Conservation (phyloP, 1,284 basidiomycete genomes). For the Irpex sp. region DNA sequence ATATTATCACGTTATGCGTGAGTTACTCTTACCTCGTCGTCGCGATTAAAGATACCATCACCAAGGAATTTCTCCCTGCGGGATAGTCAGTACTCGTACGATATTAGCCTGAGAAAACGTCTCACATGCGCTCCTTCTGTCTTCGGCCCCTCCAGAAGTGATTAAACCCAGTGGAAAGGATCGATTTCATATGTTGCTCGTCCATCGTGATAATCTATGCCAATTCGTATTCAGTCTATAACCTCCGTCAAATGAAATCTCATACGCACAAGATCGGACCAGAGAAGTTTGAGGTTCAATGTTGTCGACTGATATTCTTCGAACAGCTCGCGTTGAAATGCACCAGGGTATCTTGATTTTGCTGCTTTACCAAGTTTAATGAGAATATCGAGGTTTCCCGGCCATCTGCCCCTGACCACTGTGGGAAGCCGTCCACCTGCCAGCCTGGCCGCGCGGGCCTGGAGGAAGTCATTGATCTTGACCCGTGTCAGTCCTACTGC, state of each 20-base stretch:
- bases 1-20: constrained; percentile 3
- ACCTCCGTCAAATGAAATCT: not conserved
- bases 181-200: constrained; percentile 61
- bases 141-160: constrained; percentile 60
- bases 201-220: constrained; percentile 68
- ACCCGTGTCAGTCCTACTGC: constrained; percentile 33
- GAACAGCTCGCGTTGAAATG: constrained; percentile 61
- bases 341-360: constrained; percentile 54
- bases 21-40: constrained; percentile 49
- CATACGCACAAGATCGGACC: constrained; percentile 58
- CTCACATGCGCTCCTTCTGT: constrained; percentile 64
- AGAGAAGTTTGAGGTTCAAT: constrained; percentile 61
- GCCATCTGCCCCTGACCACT: constrained; percentile 63
- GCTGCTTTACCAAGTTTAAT: constrained; percentile 50
- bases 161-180: constrained; percentile 63
- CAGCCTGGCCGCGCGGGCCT: constrained; percentile 36
- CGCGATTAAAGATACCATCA: constrained; percentile 70
- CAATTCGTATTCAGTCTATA: constrained; percentile 1
- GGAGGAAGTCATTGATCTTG: constrained; percentile 29
- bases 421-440: constrained; percentile 51
- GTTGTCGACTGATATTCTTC: constrained; percentile 66
- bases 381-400: constrained; percentile 69
- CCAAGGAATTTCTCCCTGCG: constrained; percentile 65
- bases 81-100: not conserved
- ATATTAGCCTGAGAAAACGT: constrained; percentile 2